Conservation (phyloP, 768 basidiomycete species). For the Boletales sp. region DNA sequence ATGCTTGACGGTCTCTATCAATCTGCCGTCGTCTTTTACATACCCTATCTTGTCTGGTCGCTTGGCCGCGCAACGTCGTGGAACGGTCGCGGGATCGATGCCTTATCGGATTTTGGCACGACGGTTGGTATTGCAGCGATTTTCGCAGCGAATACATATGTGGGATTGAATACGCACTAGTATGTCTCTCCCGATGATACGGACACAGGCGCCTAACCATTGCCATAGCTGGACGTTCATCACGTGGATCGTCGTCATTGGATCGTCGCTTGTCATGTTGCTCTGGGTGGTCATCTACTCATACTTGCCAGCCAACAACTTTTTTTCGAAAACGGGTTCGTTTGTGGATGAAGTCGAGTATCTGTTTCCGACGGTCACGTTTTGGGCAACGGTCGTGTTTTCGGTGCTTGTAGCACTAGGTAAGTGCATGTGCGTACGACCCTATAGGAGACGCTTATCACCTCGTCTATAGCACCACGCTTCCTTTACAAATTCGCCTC, state of each 20-base stretch:
- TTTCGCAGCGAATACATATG: constrained; percentile 82
- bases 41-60: constrained; percentile 76
- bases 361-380: constrained; percentile 74
- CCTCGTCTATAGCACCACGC: constrained; percentile 57
- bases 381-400: constrained; percentile 79
- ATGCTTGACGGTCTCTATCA: constrained; percentile 96
- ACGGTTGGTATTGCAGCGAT: constrained; percentile 87
- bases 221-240: constrained; percentile 75
- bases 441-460: constrained; percentile 3
- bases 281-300: constrained; percentile 91
- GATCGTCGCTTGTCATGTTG: constrained; percentile 77
- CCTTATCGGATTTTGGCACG: constrained; percentile 86
- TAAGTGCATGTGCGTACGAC: constrained; percentile 29
- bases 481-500: constrained; percentile 73
- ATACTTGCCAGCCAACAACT: constrained; percentile 66
- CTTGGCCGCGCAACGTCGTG: constrained; percentile 63
- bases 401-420: constrained; percentile 70
- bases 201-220: neutral
- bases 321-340: constrained; percentile 67
- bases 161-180: constrained; percentile 88
- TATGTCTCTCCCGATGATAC: constrained; percentile 43
- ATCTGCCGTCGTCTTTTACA: constrained; percentile 80
- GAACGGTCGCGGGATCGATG: constrained; percentile 78
- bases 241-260: constrained; percentile 78
- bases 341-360: constrained; percentile 72